A percentile compares a stretch with the other conserved stretches of the same genome.
phyloP scores from a whole-genome alignment of 108 stramenopile genomes.

The Nitzschia inconspicua region DNA sequence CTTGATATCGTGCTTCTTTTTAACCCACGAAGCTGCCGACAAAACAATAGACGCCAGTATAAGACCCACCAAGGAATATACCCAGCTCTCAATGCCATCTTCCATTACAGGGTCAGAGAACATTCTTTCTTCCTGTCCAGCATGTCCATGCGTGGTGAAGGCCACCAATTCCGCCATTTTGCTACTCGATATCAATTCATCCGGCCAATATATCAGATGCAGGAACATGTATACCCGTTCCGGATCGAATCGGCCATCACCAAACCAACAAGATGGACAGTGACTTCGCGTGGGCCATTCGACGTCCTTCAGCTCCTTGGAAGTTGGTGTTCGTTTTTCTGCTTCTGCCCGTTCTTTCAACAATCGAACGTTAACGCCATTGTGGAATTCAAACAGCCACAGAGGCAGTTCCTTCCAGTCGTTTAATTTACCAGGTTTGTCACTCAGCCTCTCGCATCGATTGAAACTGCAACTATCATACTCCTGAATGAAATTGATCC shows the following conservation, averaged over 20 bases:
- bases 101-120: neutral
- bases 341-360: constrained; percentile 45
- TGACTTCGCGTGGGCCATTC: constrained; percentile 35
- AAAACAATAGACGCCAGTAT: neutral
- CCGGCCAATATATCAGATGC: constrained; percentile 41
- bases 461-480: constrained; percentile 69
- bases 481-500: constrained; percentile 60
- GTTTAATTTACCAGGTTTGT: constrained; percentile 24
- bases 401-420: constrained; percentile 61
- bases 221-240: constrained; percentile 38
- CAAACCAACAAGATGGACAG: constrained; percentile 46
- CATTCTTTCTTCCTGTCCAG: constrained; percentile 2
- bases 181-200: constrained; percentile 7
- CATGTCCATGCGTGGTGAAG: no score
- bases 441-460: constrained; percentile 63
- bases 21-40: neutral
- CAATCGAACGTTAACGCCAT: constrained; percentile 76
- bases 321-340: constrained; percentile 16
- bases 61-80: neutral
- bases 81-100: neutral
- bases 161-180: no score
- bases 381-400: constrained; percentile 81
- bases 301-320: constrained; percentile 18
- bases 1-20: neutral
- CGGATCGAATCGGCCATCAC: constrained; percentile 32